Evolutionary conservation across 208 protist species (phyloP).

Genomic region (Trichomonas vaginalis): DNA sequence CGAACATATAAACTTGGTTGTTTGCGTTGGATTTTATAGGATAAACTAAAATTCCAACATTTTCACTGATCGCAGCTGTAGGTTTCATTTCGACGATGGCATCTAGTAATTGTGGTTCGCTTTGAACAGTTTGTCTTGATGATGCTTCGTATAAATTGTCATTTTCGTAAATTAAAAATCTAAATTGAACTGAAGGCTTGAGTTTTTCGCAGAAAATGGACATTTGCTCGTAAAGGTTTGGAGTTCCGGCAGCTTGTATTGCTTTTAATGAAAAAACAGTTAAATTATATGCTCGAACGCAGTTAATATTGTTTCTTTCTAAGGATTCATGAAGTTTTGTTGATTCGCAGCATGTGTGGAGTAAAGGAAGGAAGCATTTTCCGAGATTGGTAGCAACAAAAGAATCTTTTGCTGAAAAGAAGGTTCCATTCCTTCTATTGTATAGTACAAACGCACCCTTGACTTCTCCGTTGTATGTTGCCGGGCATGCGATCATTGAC

Average conservation of each 20-base stretch:
- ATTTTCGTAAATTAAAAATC: not conserved
- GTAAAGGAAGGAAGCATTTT: not conserved
- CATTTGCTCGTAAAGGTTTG: not conserved
- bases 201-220: not conserved
- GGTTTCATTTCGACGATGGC: not conserved
- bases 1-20: not conserved
- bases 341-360: not conserved
- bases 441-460: not conserved
- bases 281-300: not conserved
- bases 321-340: not conserved
- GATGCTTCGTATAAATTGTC: not conserved
- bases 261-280: not conserved
- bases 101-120: not conserved
- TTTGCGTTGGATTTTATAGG: not conserved
- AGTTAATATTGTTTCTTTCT: not conserved
- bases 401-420: not conserved
- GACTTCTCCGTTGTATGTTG: not conserved
- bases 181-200: not conserved
- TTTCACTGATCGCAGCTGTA: not conserved
- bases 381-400: not conserved
- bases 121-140: not conserved
- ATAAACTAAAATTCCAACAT: not conserved
- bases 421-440: not conserved
- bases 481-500: not conserved
- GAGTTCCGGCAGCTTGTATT: not conserved